These are phyloP conservation scores for Vararia minispora DNA, from an alignment of 768 basidiomycete genomes.

Conservation along the genomic window DNA sequence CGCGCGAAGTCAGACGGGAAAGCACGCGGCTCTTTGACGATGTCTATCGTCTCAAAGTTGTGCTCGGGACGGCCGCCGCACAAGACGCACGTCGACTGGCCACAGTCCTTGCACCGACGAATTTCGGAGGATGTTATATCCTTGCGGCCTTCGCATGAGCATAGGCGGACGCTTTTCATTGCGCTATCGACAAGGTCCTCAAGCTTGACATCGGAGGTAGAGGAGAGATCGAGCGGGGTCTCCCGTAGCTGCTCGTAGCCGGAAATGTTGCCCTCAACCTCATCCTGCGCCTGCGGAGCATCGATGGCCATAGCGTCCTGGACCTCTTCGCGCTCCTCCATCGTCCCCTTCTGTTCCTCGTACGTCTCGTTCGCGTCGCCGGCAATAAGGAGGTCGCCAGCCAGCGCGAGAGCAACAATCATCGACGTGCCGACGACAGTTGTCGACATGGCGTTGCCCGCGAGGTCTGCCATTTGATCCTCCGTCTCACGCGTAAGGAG, in stretches of 20 bases:
- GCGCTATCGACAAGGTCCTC: conserved; percentile 52
- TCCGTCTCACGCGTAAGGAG: conserved; percentile 87
- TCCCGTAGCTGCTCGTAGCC: conserved; percentile 60
- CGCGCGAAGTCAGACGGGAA: conserved; percentile 66
- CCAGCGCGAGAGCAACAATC: conserved; percentile 65
- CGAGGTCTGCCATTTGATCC: conserved; percentile 88
- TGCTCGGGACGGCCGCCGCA: conserved; percentile 92
- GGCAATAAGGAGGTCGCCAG: conserved; percentile 51
- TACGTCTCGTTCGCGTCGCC: conserved; percentile 60
- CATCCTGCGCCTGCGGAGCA: conserved; percentile 10
- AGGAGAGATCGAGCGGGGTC: conserved; percentile 60
- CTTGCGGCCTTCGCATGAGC: conserved; percentile 83
- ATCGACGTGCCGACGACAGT: conserved; percentile 92
- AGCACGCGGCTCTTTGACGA: conserved; percentile 43
- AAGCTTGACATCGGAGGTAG: conserved; percentile 33
- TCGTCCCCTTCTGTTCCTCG: conserved; percentile 44
- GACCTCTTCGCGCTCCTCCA: conserved; percentile 18
- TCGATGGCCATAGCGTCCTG: conserved; percentile 43
- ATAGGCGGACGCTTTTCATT: conserved; percentile 63
- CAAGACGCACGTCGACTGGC: conserved; percentile 67
- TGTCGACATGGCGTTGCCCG: conserved; percentile 96
- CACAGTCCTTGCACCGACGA: conserved; percentile 66
- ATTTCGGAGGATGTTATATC: conserved; percentile 61
- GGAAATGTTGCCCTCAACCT: conserved; percentile 43
- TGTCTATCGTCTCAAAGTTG: conserved; percentile 48